Base-by-base conservation (phyloP, 2,329 filamentous ascomycete genomes). In the Phialophora verrucosa region DNA sequence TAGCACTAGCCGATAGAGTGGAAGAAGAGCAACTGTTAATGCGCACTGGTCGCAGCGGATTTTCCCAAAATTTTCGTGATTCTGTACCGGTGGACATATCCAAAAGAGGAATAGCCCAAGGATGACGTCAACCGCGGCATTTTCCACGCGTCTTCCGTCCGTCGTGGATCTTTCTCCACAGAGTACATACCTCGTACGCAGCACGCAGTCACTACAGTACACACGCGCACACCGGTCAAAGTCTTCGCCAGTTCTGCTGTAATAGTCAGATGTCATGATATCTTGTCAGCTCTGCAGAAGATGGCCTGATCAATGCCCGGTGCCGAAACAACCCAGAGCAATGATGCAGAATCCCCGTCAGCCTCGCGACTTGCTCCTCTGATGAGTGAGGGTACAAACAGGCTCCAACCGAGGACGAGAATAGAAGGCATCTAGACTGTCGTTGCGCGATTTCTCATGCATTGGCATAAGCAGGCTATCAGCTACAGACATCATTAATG, bases 361-460 rank as follows among this genome's bases (percentile, higher is more conserved):
- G 12, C n/a, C 27, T n/a, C 38, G 4, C 38, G 38, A 42, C 38
- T 44, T 44, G 6, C 17, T 8, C 17, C 17, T 44, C 6, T n/a
- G 32, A n/a, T n/a, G 38, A n/a, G 17, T n/a, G n/a, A 11, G 29
- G 53, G 27, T 29, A 14, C 11, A 11, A 58, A 47, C 32, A 44
- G 25, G 25, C n/a, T 17, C 14, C 55, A 35, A 20, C 10, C 12
- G 38, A 58, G 17, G 17, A 11, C 32, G 38, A 25, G 32, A 44
- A 58, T 27, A 44, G 32, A 42, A 25, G 20, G 17, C 55, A 12
- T 11, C 17, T 20, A 4, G 27, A n/a, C 25, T 23, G 11, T 20
- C n/a, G 38, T n/a, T 56, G 60, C 60, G 60, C 8, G 60, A 56
- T 62, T 62, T 62, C 38, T 42, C 35, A 29, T 31, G 10, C 12